Percentiles rank a stretch among this genome's conserved stretches.
phyloP scores from a whole-genome alignment of 169 alveolate genomes.

The Hepatocystis sp. region DNA sequence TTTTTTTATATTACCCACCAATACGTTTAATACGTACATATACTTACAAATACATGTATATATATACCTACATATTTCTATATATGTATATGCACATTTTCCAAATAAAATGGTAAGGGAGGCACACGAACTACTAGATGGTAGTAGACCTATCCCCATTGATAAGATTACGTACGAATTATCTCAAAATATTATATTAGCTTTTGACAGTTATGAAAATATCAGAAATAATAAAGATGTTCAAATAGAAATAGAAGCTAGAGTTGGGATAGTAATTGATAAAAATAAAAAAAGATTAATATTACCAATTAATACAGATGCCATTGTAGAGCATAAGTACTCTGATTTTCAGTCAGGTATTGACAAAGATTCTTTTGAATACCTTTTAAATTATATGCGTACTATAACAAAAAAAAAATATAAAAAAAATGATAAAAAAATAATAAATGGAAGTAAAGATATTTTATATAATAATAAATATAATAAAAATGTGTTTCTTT shows the following conservation, averaged over 20 bases:
- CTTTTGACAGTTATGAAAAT: constrained; percentile 60
- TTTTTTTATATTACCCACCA: background rate
- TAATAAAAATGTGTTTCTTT: too few species aligned
- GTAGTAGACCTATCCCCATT: constrained; percentile 74
- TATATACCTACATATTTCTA: background rate
- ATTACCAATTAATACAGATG: constrained; percentile 71
- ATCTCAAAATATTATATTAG: constrained; percentile 59
- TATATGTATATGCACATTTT: too few species aligned
- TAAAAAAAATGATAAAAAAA: too few species aligned
- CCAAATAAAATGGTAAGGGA: constrained; percentile 40
- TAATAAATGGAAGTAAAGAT: too few species aligned
- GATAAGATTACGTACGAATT: constrained; percentile 65
- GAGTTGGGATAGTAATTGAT: constrained; percentile 52
- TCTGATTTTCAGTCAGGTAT: constrained; percentile 64
- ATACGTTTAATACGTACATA: too few species aligned
- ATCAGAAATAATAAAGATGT: constrained; percentile 11
- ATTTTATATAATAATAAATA: too few species aligned
- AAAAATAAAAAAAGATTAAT: constrained; percentile 54
- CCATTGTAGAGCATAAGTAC: constrained; percentile 43
- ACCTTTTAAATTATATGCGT: constrained; percentile 38
- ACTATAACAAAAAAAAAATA: constrained; percentile 5
- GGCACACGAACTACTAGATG: constrained; percentile 74
- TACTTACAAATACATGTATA: background rate
- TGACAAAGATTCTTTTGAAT: constrained; percentile 55
- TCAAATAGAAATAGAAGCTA: constrained; percentile 64